Evolutionary conservation across 176 grass and related monocot genomes (phyloP).

Genomic region (Paspalum vaginatum): DNA sequence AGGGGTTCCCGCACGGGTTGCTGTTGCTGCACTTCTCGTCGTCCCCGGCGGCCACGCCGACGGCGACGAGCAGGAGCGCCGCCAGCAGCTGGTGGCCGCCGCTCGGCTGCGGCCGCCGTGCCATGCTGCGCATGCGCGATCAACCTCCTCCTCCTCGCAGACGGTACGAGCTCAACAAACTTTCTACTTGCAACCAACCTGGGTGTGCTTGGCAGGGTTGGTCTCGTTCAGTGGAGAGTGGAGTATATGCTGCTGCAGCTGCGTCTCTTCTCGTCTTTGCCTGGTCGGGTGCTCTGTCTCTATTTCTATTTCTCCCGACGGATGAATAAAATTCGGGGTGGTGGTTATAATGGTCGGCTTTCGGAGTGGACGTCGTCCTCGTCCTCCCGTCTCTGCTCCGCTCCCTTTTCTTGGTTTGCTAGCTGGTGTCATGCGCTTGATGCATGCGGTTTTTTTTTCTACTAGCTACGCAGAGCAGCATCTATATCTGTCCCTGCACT

Average conservation of each 20-base stretch:
- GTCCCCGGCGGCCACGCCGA: background rate
- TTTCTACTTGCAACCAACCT: background rate
- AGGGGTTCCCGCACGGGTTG: conserved; percentile 55
- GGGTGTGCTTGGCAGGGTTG: background rate
- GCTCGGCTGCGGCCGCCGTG: background rate
- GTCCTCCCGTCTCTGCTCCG: background rate
- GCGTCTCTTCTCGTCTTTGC: background rate
- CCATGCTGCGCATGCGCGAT: conserved; percentile 24
- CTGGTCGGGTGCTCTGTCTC: background rate
- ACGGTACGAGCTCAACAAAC: background rate
- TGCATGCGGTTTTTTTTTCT: conserved; percentile 28
- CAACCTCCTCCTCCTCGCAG: background rate
- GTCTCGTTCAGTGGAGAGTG: background rate
- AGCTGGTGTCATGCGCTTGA: background rate
- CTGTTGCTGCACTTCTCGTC: conserved; percentile 51
- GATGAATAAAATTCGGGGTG: conserved; percentile 30
- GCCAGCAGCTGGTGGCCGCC: background rate
- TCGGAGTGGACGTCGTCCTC: conserved; percentile 42
- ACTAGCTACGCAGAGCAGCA: background rate
- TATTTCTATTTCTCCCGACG: background rate
- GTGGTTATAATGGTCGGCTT: conserved; percentile 51
- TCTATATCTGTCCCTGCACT: background rate
- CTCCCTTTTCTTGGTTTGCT: background rate
- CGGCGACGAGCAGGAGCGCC: background rate
- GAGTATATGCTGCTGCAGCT: background rate